Evolutionary conservation across 2,329 filamentous ascomycete genomes (phyloP).

Genomic region (Aspergillus luchuensis): DNA sequence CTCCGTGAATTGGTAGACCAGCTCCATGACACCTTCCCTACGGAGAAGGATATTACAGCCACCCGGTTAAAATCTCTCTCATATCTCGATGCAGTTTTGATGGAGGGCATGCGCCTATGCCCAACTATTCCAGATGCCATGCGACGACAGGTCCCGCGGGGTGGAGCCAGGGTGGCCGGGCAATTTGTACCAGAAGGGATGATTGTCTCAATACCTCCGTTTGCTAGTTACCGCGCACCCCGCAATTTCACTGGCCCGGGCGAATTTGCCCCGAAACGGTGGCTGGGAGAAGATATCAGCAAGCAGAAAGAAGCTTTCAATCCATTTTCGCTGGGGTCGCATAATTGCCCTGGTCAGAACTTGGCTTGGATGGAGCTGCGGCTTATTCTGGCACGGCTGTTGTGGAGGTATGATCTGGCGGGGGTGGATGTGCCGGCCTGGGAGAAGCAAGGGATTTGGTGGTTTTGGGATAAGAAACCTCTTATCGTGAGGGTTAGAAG

Average conservation of each 20-base stretch:
- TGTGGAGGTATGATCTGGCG: constrained; percentile 16
- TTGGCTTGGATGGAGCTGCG: constrained; percentile 13
- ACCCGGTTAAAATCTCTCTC: background rate
- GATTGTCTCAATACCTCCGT: constrained; percentile 3
- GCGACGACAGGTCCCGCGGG: constrained; percentile 5
- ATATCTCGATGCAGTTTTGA: constrained; percentile 12
- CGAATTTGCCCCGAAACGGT: constrained; percentile 14
- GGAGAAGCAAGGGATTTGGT: constrained; percentile 8
- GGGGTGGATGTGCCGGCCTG: background rate
- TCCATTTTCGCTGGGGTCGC: constrained; percentile 17
- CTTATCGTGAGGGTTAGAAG: background rate
- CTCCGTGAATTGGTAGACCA: background rate
- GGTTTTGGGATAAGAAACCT: constrained; percentile 11
- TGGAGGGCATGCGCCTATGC: constrained; percentile 16
- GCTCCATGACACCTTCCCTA: constrained; percentile 6
- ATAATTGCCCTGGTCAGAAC: constrained; percentile 16
- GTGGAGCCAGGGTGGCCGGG: constrained; percentile 12
- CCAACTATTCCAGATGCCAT: constrained; percentile 10
- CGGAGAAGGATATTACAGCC: background rate
- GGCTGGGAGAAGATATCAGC: background rate
- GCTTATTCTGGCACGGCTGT: constrained; percentile 14
- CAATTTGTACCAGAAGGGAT: constrained; percentile 9
- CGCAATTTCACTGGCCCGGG: constrained; percentile 10
- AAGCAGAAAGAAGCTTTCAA: constrained; percentile 5
- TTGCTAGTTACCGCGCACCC: constrained; percentile 4